phyloP scores from a whole-genome alignment of 129 eudicot genomes.

The Daucus carota region DNA sequence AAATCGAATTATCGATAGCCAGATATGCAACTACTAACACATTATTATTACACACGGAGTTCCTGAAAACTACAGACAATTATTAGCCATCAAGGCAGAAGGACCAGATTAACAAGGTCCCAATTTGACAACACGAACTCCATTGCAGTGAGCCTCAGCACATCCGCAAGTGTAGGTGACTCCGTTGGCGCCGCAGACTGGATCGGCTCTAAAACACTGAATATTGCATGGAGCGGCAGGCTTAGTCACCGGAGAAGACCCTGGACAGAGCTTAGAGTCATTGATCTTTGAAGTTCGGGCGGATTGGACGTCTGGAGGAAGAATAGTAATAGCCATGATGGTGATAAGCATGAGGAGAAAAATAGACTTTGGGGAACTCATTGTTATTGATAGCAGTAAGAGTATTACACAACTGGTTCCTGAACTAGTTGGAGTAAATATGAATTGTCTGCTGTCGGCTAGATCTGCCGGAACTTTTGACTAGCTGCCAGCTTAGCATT shows the following conservation, averaged over 20 bases:
- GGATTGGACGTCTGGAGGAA: not conserved
- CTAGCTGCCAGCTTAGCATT: not conserved
- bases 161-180: not conserved
- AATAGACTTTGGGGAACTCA: not conserved
- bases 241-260: not conserved
- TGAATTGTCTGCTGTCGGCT: not conserved
- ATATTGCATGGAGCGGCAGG: not conserved
- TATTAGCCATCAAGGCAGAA: not conserved
- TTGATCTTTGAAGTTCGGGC: not conserved
- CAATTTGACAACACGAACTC: conserved; percentile 3
- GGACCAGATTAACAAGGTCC: not conserved
- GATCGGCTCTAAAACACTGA: not conserved
- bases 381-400: not conserved
- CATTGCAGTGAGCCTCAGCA: not conserved
- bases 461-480: not conserved
- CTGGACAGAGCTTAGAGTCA: not conserved
- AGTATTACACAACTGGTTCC: too few species aligned
- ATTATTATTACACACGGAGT: not conserved
- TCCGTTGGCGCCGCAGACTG: conserved; percentile 5
- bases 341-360: not conserved
- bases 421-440: too few species aligned
- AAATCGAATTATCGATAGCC: too few species aligned
- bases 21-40: too few species aligned
- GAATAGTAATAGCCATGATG: not conserved
- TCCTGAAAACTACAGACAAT: not conserved